Percentiles rank a stretch among this genome's conserved stretches.
These are phyloP conservation scores for Cladosporium sp. DNA, from an alignment of 2,329 filamentous ascomycete species.

Conservation along the genomic window DNA sequence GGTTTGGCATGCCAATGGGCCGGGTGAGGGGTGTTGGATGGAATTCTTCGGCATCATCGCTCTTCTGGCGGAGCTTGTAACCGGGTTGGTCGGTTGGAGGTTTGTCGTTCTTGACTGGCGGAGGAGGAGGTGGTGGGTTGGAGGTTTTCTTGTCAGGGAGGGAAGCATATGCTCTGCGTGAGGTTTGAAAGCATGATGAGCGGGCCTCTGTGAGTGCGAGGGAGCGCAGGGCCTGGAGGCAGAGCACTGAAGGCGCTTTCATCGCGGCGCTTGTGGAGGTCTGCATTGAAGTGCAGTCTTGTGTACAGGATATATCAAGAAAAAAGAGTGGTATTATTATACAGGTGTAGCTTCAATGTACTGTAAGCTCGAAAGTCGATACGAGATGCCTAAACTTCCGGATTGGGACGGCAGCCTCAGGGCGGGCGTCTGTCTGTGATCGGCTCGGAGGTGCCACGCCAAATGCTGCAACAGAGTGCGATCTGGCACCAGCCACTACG, in stretches of 20 bases:
- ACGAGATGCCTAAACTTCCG: background rate
- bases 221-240: conserved; percentile 26
- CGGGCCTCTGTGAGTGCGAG: conserved; percentile 18
- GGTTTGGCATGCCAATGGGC: conserved; percentile 74
- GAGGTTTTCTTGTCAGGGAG: conserved; percentile 14
- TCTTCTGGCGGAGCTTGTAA: conserved; percentile 20
- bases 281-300: background rate
- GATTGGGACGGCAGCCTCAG: background rate
- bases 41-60: conserved; percentile 38
- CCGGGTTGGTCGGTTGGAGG: conserved; percentile 13
- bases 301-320: background rate
- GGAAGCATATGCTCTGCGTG: conserved; percentile 22
- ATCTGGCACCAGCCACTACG: too few species aligned
- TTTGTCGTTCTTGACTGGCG: conserved; percentile 11
- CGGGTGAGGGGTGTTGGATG: conserved; percentile 54
- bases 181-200: conserved; percentile 6
- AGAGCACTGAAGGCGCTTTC: conserved; percentile 27
- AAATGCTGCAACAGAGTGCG: background rate
- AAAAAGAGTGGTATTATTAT: background rate
- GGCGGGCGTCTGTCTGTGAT: background rate
- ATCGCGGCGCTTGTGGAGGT: conserved; percentile 23
- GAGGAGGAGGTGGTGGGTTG: conserved; percentile 17
- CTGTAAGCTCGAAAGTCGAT: too few species aligned
- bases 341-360: background rate
- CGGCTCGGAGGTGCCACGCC: conserved; percentile 3